A percentile compares a stretch with the other conserved stretches of the same genome.
Conservation (phyloP, 768 basidiomycete species). For the Phlegmacium glaucopus region DNA sequence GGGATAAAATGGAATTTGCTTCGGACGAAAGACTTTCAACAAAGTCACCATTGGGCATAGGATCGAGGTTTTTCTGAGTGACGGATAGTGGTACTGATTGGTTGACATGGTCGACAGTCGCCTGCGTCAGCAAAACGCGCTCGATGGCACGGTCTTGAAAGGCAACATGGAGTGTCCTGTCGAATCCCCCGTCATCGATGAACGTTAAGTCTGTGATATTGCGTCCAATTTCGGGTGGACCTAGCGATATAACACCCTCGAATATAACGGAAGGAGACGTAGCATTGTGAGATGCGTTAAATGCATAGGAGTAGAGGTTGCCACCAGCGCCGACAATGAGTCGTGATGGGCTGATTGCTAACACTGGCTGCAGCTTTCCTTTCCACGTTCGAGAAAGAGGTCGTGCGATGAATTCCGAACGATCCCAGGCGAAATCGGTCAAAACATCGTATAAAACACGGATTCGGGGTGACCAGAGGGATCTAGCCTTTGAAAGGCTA, state of each 20-base stretch:
- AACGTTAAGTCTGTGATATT: constrained; percentile 58
- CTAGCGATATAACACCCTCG: constrained; percentile 44
- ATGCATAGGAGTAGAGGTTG: constrained; percentile 53
- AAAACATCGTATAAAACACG: constrained; percentile 50
- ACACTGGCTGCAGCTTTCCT: constrained; percentile 49
- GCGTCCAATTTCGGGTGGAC: constrained; percentile 27
- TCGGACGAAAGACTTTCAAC: constrained; percentile 56
- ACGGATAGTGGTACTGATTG: constrained; percentile 14
- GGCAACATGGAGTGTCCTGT: constrained; percentile 48
- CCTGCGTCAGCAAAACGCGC: constrained; percentile 28
- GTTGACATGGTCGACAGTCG: constrained; percentile 4
- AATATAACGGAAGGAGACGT: constrained; percentile 41
- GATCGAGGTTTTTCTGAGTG: constrained; percentile 18
- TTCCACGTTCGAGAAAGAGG: constrained; percentile 61
- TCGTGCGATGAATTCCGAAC: constrained; percentile 52
- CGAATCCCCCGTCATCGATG: constrained; percentile 39
- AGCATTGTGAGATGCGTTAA: constrained; percentile 29
- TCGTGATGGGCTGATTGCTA: constrained; percentile 53
- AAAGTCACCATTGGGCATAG: constrained; percentile 41
- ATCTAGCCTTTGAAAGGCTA: constrained; percentile 43
- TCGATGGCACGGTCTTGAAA: constrained; percentile 60
- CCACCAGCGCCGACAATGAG: constrained; percentile 61
- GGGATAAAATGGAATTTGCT: constrained; percentile 42
- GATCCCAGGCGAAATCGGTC: constrained; percentile 52
- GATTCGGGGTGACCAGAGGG: constrained; percentile 39